Conservation (phyloP, 345 rosid genomes). For the Physaria fendleri region DNA sequence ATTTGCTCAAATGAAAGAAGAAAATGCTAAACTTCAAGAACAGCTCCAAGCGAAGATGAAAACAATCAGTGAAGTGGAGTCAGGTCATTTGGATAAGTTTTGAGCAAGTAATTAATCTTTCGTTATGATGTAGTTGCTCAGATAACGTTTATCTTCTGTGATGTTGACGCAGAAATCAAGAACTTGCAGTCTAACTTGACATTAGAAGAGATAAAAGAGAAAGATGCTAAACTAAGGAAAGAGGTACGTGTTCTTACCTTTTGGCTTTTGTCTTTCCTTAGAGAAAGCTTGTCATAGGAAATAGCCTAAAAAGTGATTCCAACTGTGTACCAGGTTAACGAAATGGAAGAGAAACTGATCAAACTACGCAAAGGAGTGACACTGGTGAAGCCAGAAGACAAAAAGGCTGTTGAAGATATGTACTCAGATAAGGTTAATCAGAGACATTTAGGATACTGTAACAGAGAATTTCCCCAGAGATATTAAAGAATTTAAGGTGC, state of each 20-base stretch:
- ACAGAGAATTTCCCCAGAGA: conserved; percentile 81
- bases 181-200: conserved; percentile 68
- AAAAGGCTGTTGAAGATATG: conserved; percentile 51
- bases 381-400: conserved; percentile 78
- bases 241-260: conserved; percentile 42
- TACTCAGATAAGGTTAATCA: conserved; percentile 58
- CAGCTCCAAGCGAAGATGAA: conserved; percentile 59
- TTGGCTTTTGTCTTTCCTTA: neutral
- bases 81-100: conserved; percentile 40
- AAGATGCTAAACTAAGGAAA: conserved; percentile 45
- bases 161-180: conserved; percentile 47
- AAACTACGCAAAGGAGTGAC: conserved; percentile 68
- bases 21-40: conserved; percentile 56
- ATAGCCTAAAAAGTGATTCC: neutral
- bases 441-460: conserved; percentile 82
- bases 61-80: conserved; percentile 54
- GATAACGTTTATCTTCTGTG: neutral
- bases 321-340: conserved; percentile 45
- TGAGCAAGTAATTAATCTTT: neutral
- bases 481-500: conserved; percentile 80
- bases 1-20: conserved; percentile 76
- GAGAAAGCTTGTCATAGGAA: neutral
- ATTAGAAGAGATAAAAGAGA: no score
- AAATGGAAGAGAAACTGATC: conserved; percentile 66
- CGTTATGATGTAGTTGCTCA: neutral